Base-by-base conservation (phyloP, 2,329 filamentous ascomycete genomes). In the Lizonia empirigonia region DNA sequence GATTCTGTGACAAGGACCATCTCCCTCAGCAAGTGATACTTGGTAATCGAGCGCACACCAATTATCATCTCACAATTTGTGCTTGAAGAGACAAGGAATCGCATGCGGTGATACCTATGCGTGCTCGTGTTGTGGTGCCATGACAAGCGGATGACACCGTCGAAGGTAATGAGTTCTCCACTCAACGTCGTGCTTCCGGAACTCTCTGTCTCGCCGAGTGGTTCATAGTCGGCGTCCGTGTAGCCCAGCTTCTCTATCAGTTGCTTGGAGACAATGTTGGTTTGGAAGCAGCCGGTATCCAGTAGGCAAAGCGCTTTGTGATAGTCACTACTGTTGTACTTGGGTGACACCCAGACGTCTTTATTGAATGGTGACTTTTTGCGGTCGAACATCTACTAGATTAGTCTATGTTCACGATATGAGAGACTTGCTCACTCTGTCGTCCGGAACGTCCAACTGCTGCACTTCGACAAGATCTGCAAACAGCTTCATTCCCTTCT, bases 71-170 rank as follows among this genome's bases (percentile, higher is more conserved):
- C 27, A 16, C 15, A 39, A n/a, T 2, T 33, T 12, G 32, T 15
- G 13, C 19, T 15, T 10, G 44, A 47, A 5, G n/a, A 8, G 9
- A 47, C 8, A 1, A 47, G 12, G 19, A 47, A 47, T 1, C 35
- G 35, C 44, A 47, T 47, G 6, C 13, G 26, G 3, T 20, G 36
- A 10, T 23, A 47, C 5, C n/a, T 47, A 2, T 38, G 20, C n/a
- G 20, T 27, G 6, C 44, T 39, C 1, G 35, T 20, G 10, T 33
- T 34, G 35, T 47, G 35, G 15, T 47, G 44, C 44, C 35, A 47
- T 12, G 44, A 39, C 7, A 47, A 27, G 5, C 15, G 15, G 15
- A 47, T 33, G 1, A 27, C 44, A 20, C 35, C 44, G 12, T 47
- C 44, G 8, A 47, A 20, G 10, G n/a, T 8, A 15, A 47, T 10